These are phyloP conservation scores for Termitomyces sp. DNA, from an alignment of 768 basidiomycete species.

Conservation along the genomic window DNA sequence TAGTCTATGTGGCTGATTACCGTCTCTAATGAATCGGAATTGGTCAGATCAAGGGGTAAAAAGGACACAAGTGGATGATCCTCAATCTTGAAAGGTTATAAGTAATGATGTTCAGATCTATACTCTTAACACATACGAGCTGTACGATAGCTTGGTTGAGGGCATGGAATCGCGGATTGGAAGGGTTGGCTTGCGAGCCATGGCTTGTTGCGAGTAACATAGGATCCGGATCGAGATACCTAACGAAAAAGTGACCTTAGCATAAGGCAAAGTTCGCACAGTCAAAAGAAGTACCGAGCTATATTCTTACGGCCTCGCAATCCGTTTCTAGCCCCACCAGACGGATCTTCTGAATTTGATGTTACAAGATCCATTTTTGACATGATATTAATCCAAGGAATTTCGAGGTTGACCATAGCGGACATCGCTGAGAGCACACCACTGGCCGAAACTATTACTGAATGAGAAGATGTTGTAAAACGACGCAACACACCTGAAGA, in stretches of 20 bases:
- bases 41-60: slow-evolving; percentile 87
- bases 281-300: slow-evolving; percentile 51
- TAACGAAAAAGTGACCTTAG: slow-evolving; percentile 18
- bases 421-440: slow-evolving; percentile 98
- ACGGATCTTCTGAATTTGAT: slow-evolving; percentile 51
- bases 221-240: slow-evolving; percentile 96
- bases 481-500: slow-evolving; percentile 64
- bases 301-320: slow-evolving; percentile 73
- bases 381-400: slow-evolving; percentile 97
- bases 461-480: not conserved
- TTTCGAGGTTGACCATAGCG: slow-evolving; percentile 96
- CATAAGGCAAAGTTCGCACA: not conserved
- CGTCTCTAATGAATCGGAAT: slow-evolving; percentile 83
- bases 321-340: slow-evolving; percentile 65
- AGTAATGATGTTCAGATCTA: slow-evolving; percentile 2
- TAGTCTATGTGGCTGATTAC: slow-evolving; percentile 96
- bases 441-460: slow-evolving; percentile 30
- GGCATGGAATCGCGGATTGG: slow-evolving; percentile 84
- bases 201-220: slow-evolving; percentile 67
- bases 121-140: slow-evolving; percentile 50
- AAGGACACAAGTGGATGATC: slow-evolving; percentile 98
- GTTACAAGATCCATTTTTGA: slow-evolving; percentile 99
- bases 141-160: slow-evolving; percentile 95
- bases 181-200: slow-evolving; percentile 47
- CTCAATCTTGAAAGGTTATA: slow-evolving; percentile 66